Base-by-base conservation (phyloP, 1,284 basidiomycete species). In the Stygiomarasmius scandens region DNA sequence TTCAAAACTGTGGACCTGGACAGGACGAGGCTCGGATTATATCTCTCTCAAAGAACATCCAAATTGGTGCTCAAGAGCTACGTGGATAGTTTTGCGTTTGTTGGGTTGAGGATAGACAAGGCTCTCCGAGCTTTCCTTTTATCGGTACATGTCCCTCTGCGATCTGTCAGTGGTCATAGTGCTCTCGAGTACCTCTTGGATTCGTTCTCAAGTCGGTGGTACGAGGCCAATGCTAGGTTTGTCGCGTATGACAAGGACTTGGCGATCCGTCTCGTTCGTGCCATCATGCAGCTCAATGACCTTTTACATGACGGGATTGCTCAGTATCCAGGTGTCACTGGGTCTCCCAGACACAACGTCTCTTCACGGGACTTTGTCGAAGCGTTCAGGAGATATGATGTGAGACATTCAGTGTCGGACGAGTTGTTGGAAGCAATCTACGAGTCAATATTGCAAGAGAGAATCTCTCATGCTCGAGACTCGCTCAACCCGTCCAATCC, bases 81-180 rank as follows among this genome's bases (percentile, higher is more conserved):
- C 71, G 79, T 98, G 54, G 92, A 93, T 66, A 85, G 84, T 57
- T 97, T 98, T 74, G 87, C 91, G 16, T 92, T 97, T 67, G 76
- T 81, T 0, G 89, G 91, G 2, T 77, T 97, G 45, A 81, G 92
- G 59, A 86, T 98, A 62, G 95, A 98, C 74, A 88, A 89, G 58
- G 94, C 95, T 3, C 77, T 99, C 55, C 86, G 97, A 41, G 84
- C 90, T 50, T 95, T 98, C 75, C 74, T 98, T 56, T 83, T 95
- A 66, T 87, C 94, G 22, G 71, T 98, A 54, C 82, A 90, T 66
- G 71, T 94, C 36, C 87, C 93, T 14, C 69, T 77, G 23, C 83
- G 85, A 46, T 66, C 74, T 19, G 63, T 71, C 2, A 76, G 78
- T 50, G 76, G 77, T 58, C 67, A 75, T 46, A 77, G 68, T 49